Evolutionary conservation across 257 asterid species (phyloP).

Genomic region (Solanum ossicruentum): DNA sequence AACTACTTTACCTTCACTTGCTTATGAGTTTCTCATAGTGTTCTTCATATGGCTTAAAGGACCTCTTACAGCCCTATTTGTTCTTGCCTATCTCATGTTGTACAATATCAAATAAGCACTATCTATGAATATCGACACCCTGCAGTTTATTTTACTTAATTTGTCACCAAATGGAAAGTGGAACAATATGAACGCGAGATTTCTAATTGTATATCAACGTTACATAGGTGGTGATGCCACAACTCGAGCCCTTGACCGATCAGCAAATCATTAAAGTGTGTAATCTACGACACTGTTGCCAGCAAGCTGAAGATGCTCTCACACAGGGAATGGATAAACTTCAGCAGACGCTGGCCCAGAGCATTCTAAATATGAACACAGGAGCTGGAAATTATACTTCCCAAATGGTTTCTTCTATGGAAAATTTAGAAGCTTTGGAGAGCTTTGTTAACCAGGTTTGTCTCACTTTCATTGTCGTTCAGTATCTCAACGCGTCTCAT

Average conservation of each 20-base stretch:
- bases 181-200: not conserved
- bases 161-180: not conserved
- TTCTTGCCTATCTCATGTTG: not conserved
- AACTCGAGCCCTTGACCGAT: slow-evolving; percentile 53
- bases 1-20: not conserved
- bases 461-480: not conserved
- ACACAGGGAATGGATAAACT: slow-evolving; percentile 86
- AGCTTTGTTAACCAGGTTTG: slow-evolving; percentile 63
- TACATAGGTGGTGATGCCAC: slow-evolving; percentile 59
- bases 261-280: slow-evolving; percentile 38
- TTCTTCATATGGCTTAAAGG: not conserved
- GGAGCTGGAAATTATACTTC: slow-evolving; percentile 41
- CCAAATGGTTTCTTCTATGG: slow-evolving; percentile 49
- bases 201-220: not conserved
- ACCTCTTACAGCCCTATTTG: not conserved
- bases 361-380: slow-evolving; percentile 34
- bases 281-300: slow-evolving; percentile 57
- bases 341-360: slow-evolving; percentile 66
- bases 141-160: not conserved
- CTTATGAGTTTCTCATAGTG: not conserved
- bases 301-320: slow-evolving; percentile 96
- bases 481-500: not conserved
- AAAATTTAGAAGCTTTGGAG: slow-evolving; percentile 64
- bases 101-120: not conserved
- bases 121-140: not conserved